Evolutionary conservation across 192 early-diverging fungal genomes (phyloP), one percentile per base, ranked within the genome.

Genomic region (Backusella tarrabulga): DNA sequence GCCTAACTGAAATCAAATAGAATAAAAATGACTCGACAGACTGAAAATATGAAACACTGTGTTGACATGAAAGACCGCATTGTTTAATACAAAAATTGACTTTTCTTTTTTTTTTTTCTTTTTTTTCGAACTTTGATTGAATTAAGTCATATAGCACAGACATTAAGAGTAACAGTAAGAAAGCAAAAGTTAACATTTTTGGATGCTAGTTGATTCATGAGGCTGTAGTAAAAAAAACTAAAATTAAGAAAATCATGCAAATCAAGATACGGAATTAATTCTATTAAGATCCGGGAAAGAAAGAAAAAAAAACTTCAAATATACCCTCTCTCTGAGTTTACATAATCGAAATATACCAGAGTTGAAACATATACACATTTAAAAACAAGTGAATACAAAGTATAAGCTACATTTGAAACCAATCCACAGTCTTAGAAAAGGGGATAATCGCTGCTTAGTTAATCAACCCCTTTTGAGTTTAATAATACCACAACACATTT

Each of bases 41-140:
- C 54, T 56, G 54, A 56, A 56, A 56, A 56, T 56, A 56, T 56
- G 54, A 56, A 56, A 56, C n/a, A 26, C 54, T 56, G 54, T 56
- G n/a, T 56, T 50, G 19, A n/a, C 6, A 50, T 50, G 17, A 50
- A 50, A 50, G 46, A 56, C 54, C 21, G 54, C 54, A 23, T 23
- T 21, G 21, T 26, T 56, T 3, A 21, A 26, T 60, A 56, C 19
- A 56, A 56, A 21, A 9, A 8, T 21, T 21, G 17, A 0, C 19
- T 21, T 54, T 54, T 21, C 21, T 54, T 54, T 54, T 23, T 54
- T 21, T 54, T 21, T 21, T 23, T 17, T 21, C 1, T 36, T 36
- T 36, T 36, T 32, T 32, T 32, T 32, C 1, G 7, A 17, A 44
- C 42, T 17, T 14, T 4, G 42, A 17, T 17, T 12, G 42, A 44